A percentile compares a stretch with the other conserved stretches of the same genome.
Conservation (phyloP, 371 early-diverging fungal species). For the Blakeslea trispora region DNA sequence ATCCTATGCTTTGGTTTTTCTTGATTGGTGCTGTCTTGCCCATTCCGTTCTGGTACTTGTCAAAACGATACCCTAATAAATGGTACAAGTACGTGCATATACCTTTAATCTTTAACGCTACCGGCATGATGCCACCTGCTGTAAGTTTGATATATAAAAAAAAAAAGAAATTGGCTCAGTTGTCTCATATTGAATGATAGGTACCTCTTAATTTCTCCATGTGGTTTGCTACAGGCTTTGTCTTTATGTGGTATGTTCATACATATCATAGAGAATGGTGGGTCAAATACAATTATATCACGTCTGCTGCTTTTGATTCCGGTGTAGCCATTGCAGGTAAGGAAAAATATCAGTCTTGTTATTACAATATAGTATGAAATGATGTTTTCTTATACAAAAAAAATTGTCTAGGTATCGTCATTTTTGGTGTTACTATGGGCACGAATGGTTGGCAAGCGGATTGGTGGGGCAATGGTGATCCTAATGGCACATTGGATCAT, state of each 20-base stretch:
- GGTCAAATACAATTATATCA: conserved; percentile 69
- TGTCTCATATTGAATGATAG: not conserved
- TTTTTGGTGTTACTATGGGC: conserved; percentile 46
- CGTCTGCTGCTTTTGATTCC: conserved; percentile 78
- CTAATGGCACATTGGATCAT: conserved; percentile 26
- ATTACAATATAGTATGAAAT: not conserved
- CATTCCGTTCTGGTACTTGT: conserved; percentile 57
- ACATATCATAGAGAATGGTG: conserved; percentile 65
- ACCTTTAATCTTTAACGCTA: conserved; percentile 64
- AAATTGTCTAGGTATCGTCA: conserved; percentile 34
- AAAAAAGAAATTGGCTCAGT: not conserved
- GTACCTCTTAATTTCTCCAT: conserved; percentile 57
- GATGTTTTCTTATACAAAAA: not conserved
- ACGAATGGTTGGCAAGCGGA: conserved; percentile 22
- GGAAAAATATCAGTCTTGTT: not conserved
- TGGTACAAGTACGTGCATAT: conserved; percentile 65
- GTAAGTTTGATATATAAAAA: not conserved
- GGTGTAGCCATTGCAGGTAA: conserved; percentile 53
- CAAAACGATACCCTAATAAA: conserved; percentile 50
- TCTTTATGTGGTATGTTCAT: conserved; percentile 65
- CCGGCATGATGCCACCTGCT: conserved; percentile 73
- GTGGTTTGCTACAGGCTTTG: conserved; percentile 65
- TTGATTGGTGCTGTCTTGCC: conserved; percentile 66
- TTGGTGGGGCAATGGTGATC: conserved; percentile 50
- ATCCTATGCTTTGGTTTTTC: conserved; percentile 59